phyloP scores from a whole-genome alignment of 768 basidiomycete genomes.

The Suillus sp. region DNA sequence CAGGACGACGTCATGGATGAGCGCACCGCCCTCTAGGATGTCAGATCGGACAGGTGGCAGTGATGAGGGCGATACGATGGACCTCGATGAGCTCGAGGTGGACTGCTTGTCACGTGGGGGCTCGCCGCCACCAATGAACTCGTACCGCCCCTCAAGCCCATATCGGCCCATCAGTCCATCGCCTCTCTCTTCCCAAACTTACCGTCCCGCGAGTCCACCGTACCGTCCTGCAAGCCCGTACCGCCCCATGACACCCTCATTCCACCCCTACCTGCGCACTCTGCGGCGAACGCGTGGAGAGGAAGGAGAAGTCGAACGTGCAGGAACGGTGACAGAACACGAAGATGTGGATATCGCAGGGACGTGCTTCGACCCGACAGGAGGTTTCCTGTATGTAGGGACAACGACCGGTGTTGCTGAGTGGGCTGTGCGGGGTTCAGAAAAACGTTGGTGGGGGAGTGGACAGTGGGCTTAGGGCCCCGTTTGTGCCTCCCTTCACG shows the following conservation, averaged over 20 bases:
- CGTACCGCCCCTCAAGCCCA: not conserved
- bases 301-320: constrained; percentile 4
- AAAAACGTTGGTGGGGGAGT: constrained; percentile 73
- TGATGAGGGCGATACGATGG: constrained; percentile 46
- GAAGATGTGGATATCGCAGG: constrained; percentile 61
- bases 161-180: constrained; percentile 32
- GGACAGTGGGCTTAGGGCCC: constrained; percentile 38
- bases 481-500: not conserved
- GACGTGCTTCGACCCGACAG: constrained; percentile 71
- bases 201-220: not conserved
- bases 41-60: constrained; percentile 30
- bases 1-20: constrained; percentile 17
- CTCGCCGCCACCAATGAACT: constrained; percentile 40
- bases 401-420: constrained; percentile 69
- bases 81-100: constrained; percentile 50
- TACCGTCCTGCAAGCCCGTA: constrained; percentile 18
- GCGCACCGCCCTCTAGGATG: constrained; percentile 18
- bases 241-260: not conserved
- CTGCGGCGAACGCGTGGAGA: not conserved
- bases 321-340: not conserved
- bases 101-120: constrained; percentile 56
- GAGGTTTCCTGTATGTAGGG: constrained; percentile 69
- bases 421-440: constrained; percentile 72
- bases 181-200: constrained; percentile 19
- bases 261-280: constrained; percentile 3